Evolutionary conservation across 2,329 filamentous ascomycete genomes (phyloP).

Genomic region (Fusarium poae): DNA sequence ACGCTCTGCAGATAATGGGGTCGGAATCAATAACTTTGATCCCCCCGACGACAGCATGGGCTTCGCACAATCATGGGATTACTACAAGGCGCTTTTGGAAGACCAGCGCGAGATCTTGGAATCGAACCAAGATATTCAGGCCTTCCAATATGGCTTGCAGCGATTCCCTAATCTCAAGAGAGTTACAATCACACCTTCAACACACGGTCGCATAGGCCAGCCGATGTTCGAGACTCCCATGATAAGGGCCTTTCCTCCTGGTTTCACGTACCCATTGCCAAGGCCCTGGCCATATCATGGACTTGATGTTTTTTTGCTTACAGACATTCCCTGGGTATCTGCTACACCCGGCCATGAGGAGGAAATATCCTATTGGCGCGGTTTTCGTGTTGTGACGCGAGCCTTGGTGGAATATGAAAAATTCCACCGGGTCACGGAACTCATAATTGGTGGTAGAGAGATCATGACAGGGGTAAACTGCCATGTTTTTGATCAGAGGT

Average conservation of each 20-base stretch:
- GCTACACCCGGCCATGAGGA: neutral
- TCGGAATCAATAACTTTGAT: too few species aligned
- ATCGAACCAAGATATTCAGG: neutral
- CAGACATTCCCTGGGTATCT: neutral
- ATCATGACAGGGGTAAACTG: neutral
- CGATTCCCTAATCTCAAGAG: neutral
- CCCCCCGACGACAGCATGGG: neutral
- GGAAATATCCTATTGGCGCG: constrained; percentile 2
- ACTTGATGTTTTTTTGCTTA: too few species aligned
- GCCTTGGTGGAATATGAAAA: neutral
- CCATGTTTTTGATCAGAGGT: neutral
- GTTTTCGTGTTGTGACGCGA: neutral
- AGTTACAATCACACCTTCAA: neutral
- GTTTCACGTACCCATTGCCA: constrained; percentile 9
- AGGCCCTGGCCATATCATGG: neutral
- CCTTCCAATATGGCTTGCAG: constrained; percentile 1
- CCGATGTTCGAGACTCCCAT: constrained; percentile 7
- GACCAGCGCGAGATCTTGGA: neutral
- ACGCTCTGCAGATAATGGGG: neutral
- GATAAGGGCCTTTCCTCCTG: constrained; percentile 4
- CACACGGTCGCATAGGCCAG: neutral
- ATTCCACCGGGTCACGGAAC: neutral
- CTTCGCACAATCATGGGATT: neutral
- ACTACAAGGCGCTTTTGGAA: neutral
- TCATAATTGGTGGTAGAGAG: neutral